Conservation (phyloP, 352 stramenopile species). For the Phytopythium oedochilum region DNA sequence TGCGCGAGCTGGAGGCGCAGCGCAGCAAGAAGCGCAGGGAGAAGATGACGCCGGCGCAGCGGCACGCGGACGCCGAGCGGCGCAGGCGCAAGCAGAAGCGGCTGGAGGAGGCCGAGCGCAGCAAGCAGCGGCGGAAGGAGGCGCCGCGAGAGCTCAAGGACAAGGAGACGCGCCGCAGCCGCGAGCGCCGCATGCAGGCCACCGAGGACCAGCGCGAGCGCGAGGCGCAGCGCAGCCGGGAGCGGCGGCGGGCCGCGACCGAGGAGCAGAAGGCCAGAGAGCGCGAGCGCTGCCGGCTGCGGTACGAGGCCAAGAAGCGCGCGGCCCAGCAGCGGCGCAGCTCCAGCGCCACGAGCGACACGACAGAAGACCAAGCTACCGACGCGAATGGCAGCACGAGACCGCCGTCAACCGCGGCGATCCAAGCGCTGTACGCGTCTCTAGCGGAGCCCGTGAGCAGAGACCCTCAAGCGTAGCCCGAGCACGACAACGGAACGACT, state of each 20-base stretch:
- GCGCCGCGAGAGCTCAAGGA: constrained; percentile 33
- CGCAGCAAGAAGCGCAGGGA: constrained; percentile 59
- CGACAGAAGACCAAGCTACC: not conserved
- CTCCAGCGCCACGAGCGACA: not conserved
- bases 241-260: constrained; percentile 49
- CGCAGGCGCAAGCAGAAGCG: constrained; percentile 53
- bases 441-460: constrained; percentile 3
- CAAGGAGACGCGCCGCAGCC: constrained; percentile 53
- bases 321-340: constrained; percentile 6
- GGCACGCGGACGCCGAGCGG: constrained; percentile 60
- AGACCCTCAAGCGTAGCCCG: not conserved
- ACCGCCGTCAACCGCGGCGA: constrained; percentile 8
- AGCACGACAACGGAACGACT: too few relatives aligned
- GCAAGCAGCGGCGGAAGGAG: constrained; percentile 40
- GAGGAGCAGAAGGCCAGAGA: constrained; percentile 57
- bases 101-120: constrained; percentile 41
- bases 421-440: constrained; percentile 28
- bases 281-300: constrained; percentile 56
- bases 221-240: constrained; percentile 56
- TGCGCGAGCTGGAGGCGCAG: constrained; percentile 38
- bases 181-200: constrained; percentile 52
- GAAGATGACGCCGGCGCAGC: constrained; percentile 53
- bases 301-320: constrained; percentile 59
- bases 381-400: not conserved
- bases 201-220: constrained; percentile 58